Conservation (phyloP, 129 eudicot species). For the Silybum marianum region DNA sequence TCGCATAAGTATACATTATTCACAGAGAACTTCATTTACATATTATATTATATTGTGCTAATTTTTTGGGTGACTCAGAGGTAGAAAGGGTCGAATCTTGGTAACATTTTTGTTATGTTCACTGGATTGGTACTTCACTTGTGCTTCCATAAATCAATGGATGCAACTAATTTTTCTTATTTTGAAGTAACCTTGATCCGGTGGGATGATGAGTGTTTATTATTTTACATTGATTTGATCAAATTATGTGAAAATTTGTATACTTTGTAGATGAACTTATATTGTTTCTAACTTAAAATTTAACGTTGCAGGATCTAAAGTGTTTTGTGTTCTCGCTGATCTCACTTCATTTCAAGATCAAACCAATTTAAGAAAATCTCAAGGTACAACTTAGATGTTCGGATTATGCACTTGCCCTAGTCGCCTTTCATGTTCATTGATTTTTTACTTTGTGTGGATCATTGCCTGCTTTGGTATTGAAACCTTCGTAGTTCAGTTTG, state of each 20-base stretch:
- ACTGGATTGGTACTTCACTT: too few relatives aligned
- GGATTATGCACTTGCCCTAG: background rate
- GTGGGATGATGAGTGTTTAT: background rate
- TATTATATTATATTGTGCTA: too few relatives aligned
- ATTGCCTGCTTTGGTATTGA: background rate
- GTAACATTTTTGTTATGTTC: too few relatives aligned
- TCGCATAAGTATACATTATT: too few relatives aligned
- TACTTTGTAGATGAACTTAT: background rate
- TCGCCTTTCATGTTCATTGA: slow-evolving; percentile 5
- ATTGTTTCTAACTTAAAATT: background rate
- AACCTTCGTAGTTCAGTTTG: slow-evolving; percentile 1
- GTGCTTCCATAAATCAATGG: too few relatives aligned
- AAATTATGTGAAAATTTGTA: background rate
- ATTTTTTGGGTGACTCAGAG: too few relatives aligned
- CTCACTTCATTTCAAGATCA: slow-evolving; percentile 81
- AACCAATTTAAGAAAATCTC: slow-evolving; percentile 49
- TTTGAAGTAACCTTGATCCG: too few relatives aligned
- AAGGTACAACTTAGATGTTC: background rate
- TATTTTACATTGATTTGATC: background rate
- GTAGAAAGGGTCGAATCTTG: too few relatives aligned
- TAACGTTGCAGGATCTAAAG: slow-evolving; percentile 66
- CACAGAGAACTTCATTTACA: too few relatives aligned
- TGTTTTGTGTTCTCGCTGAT: slow-evolving; percentile 76
- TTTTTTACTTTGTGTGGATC: slow-evolving; percentile 21
- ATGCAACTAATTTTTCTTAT: too few relatives aligned